Evolutionary conservation across 441 rosid species (phyloP).

Genomic region (Mallotus japonicus): DNA sequence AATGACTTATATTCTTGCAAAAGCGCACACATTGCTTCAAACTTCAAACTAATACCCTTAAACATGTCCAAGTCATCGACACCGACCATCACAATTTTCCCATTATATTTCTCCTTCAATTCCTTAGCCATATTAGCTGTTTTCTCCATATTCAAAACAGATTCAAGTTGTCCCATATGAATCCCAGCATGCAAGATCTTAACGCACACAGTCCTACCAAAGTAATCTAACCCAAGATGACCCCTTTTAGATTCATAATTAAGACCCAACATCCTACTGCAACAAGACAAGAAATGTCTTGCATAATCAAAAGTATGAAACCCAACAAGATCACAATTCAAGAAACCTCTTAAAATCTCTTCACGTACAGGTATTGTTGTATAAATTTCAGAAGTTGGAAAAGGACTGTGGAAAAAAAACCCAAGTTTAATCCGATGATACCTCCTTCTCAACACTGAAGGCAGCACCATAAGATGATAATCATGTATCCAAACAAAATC

Average conservation of each 20-base stretch:
- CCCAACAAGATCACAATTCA: conserved; percentile 80
- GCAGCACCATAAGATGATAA: conserved; percentile 75
- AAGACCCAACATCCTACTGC: conserved; percentile 76
- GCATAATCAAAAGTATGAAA: conserved; percentile 89
- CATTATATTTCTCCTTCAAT: conserved; percentile 52
- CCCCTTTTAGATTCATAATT: conserved; percentile 81
- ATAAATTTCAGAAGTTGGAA: conserved; percentile 76
- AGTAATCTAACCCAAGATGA: conserved; percentile 75
- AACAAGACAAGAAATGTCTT: conserved; percentile 77
- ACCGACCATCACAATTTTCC: conserved; percentile 60
- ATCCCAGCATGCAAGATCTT: conserved; percentile 79
- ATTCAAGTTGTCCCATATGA: conserved; percentile 67
- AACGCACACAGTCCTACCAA: conserved; percentile 66
- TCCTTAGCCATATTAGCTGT: conserved; percentile 46
- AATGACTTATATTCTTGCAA: conserved; percentile 44
- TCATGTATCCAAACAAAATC: conserved; percentile 84
- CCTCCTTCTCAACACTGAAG: conserved; percentile 59
- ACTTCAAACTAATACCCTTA: conserved; percentile 72
- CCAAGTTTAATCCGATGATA: conserved; percentile 58
- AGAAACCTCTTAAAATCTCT: conserved; percentile 59
- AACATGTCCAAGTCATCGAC: conserved; percentile 80
- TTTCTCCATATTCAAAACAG: conserved; percentile 37
- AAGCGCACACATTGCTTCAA: conserved; percentile 61
- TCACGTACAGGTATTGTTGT: conserved; percentile 69
- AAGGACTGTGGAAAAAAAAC: conserved; percentile 64